These are phyloP conservation scores for Podospora australis DNA, from an alignment of 495 filamentous ascomycete species.

Conservation along the genomic window DNA sequence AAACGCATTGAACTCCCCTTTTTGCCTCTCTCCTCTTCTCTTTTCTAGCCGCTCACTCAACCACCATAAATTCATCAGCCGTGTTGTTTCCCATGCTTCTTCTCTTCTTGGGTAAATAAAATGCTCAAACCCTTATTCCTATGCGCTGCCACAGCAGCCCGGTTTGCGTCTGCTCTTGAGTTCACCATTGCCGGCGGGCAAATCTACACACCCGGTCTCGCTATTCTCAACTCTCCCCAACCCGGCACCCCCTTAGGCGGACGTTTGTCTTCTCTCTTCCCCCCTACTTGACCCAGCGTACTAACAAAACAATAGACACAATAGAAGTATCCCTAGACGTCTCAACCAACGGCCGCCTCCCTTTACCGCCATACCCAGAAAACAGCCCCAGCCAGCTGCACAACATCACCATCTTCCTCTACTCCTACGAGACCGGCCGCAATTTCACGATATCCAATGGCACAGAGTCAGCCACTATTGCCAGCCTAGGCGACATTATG, in stretches of 20 bases:
- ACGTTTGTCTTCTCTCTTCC: slow-evolving; percentile 34
- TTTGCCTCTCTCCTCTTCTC: background rate
- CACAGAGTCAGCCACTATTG: slow-evolving; percentile 46
- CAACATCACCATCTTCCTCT: slow-evolving; percentile 61
- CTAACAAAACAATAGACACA: slow-evolving; percentile 30
- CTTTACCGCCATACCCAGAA: slow-evolving; percentile 46
- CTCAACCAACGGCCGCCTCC: slow-evolving; percentile 55
- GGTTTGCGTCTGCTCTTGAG: slow-evolving; percentile 21
- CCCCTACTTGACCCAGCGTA: background rate
- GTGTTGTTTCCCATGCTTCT: slow-evolving; percentile 19
- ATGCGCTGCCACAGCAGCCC: slow-evolving; percentile 18
- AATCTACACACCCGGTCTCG: slow-evolving; percentile 58
- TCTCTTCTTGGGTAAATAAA: slow-evolving; percentile 13
- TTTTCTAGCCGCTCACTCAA: background rate
- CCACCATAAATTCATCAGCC: background rate
- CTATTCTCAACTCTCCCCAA: slow-evolving; percentile 57
- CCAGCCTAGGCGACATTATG: slow-evolving; percentile 56
- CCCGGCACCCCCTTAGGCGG: slow-evolving; percentile 61
- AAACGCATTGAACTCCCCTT: background rate
- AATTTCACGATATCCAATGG: slow-evolving; percentile 67
- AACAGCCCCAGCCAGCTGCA: slow-evolving; percentile 48
- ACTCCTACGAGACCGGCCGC: slow-evolving; percentile 49
- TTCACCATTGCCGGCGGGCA: slow-evolving; percentile 54
- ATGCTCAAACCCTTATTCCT: slow-evolving; percentile 7
- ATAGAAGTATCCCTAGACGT: slow-evolving; percentile 63